Evolutionary conservation across 805 yeast species (phyloP), one percentile per base, ranked within the genome.

Genomic region (Yarrowia divulgata): DNA sequence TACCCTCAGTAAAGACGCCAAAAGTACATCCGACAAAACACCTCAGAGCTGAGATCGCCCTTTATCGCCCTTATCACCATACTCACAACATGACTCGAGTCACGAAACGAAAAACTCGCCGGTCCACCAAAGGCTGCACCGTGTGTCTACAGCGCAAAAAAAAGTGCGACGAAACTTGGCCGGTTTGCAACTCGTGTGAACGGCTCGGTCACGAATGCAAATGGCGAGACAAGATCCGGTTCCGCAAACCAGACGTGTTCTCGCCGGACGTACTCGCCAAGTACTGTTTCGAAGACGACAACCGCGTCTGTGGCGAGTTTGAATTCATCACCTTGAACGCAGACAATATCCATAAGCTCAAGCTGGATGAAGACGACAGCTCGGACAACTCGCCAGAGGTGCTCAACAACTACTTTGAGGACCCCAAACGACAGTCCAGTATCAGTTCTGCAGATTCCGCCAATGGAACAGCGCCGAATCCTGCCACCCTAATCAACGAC

Each of bases 221-320:
- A 39, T 63, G 68, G 68, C 68, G 68, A 1, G 68, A 63, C 37
- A 63, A 63, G 57, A 63, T 63, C 18, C 68, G 68, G 57, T 63
- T 63, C 40, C 48, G 68, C 2, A 63, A 63, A 23, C 68, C 68
- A 32, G 55, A 48, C 29, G 46, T 63, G 4, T 48, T 63, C 37
- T 39, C 57, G 39, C 68, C 68, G 6, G 46, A 63, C 9, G 57
- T 63, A 2, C 46, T 63, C 16, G 55, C 66, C 29, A 43, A 60
- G 42, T 60, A 60, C 66, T 43, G 66, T 12, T 60, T 60, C 34
- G 66, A 60, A 2, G 52, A 60, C 9, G 52, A 43, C 1, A 60
- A 45, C 52, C 18, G 52, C 1, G 7, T 19, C 10, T 2, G 2
- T 2, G 52, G 52, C 16, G 66, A 60, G 52, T 60, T 60, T 34